Base-by-base conservation (phyloP, 441 rosid species). In the Euphorbia corollata region DNA sequence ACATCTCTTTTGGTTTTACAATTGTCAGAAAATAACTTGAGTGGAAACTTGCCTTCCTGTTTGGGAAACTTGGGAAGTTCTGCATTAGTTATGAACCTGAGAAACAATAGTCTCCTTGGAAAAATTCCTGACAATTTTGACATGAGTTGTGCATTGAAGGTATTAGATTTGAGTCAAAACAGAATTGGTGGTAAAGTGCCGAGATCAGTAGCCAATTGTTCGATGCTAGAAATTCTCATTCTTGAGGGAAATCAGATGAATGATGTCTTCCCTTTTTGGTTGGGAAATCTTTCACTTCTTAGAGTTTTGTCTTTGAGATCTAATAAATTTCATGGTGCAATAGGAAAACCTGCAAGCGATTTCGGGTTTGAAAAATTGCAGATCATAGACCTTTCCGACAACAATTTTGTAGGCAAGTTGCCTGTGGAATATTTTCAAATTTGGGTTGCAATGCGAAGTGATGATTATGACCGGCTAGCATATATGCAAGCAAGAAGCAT, bases 191-290 rank as follows among this genome's bases (percentile, higher is more conserved):
- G 73, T 0, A 11, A 32, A 53, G 2, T 72, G 1, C 71, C 71
- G 4, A 61, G 58, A 39, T 67, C 75, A 27, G 22, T 72, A 6
- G 43, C 63, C 12, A 72, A 72, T 27, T 72, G 75, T 19, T 41
- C 16, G 16, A 16, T 1, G 48, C 45, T 67, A 0, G 61, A 69
- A 47, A 19, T 61, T 20, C 68, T 79, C 34, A 56, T 48, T 65
- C 24, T 78, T 0, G 73, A 69, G 57, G 34, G 64, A 20, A 83
- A 43, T 18, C 27, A 2, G 11, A 0, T 90, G 89, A 15, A 6
- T 2, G 83, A 71, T 65, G 57, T 39, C 3, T 83, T 80, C 22
- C 86, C 84, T 0, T 59, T 47, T 0, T 77, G 80, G 77, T 50
- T 82, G 36, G 85, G 79, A 11, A 15, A 41, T 8, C 67, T 82